Percentiles rank a stretch among this genome's conserved stretches.
Conservation (phyloP, 169 alveolate species). For the Plasmodium vivax region DNA sequence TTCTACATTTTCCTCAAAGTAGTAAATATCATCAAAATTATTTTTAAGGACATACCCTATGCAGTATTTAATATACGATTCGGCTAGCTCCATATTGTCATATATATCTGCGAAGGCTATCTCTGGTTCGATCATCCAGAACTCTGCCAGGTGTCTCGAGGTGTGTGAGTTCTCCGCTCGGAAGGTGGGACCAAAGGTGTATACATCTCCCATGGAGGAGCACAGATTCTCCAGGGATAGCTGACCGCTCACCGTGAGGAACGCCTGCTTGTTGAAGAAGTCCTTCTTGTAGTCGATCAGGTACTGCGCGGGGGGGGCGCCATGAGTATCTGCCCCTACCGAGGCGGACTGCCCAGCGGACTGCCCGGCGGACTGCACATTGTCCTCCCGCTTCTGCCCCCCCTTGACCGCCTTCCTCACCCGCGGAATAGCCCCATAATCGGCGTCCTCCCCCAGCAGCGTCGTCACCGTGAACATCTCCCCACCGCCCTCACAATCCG, state of each 20-base stretch:
- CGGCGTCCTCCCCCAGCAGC: slow-evolving; percentile 85
- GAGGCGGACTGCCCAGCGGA: too few relatives aligned
- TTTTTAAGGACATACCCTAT: slow-evolving; percentile 92
- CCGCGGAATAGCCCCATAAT: slow-evolving; percentile 71
- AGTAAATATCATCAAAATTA: slow-evolving; percentile 93
- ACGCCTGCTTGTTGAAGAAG: slow-evolving; percentile 96
- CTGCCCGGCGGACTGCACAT: too few relatives aligned
- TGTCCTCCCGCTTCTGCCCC: slow-evolving; percentile 41
- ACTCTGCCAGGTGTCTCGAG: slow-evolving; percentile 97
- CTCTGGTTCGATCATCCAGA: slow-evolving; percentile 99
- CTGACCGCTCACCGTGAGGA: slow-evolving; percentile 98
- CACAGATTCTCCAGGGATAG: slow-evolving; percentile 95
- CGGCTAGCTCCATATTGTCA: slow-evolving; percentile 97
- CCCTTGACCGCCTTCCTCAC: neutral
- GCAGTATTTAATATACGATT: slow-evolving; percentile 95
- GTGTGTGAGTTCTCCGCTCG: slow-evolving; percentile 99
- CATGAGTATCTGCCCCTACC: neutral
- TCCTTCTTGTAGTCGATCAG: slow-evolving; percentile 91
- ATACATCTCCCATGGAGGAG: slow-evolving; percentile 96
- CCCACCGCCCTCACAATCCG: slow-evolving; percentile 99
- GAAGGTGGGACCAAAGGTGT: slow-evolving; percentile 99
- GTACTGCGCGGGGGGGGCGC: slow-evolving; percentile 5
- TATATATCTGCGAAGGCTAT: slow-evolving; percentile 94
- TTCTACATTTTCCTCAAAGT: slow-evolving; percentile 90
- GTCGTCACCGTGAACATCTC: slow-evolving; percentile 99